These are phyloP conservation scores for Trametes cinnabarina DNA, from an alignment of 768 basidiomycete genomes.

Conservation along the genomic window DNA sequence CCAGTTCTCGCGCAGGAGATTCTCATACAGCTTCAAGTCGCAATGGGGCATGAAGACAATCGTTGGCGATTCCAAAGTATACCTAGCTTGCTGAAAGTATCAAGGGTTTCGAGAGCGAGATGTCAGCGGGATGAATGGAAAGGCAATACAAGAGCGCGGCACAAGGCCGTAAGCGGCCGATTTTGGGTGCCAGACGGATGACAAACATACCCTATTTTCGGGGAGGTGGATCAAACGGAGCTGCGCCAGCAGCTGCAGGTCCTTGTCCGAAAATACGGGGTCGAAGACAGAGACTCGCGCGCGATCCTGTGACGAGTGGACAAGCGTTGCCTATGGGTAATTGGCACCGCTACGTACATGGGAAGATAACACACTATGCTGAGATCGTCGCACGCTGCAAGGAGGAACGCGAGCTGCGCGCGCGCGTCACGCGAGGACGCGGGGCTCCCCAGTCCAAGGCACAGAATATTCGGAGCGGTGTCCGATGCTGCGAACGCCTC, in stretches of 20 bases:
- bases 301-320: conserved; percentile 40
- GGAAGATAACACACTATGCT: conserved; percentile 53
- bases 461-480: conserved; percentile 43
- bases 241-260: conserved; percentile 46
- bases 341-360: conserved; percentile 11
- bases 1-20: conserved; percentile 63
- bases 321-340: conserved; percentile 15
- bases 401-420: conserved; percentile 67
- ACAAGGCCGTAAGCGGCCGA: conserved; percentile 2
- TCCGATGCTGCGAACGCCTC: conserved; percentile 16
- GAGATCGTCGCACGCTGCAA: conserved; percentile 50
- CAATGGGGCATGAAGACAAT: conserved; percentile 81
- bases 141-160: neutral
- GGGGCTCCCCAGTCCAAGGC: conserved; percentile 78
- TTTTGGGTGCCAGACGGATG: conserved; percentile 6
- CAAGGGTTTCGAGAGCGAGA: neutral
- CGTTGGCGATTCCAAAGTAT: conserved; percentile 43
- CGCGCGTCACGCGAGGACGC: conserved; percentile 56
- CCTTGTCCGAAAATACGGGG: conserved; percentile 69
- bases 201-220: conserved; percentile 51
- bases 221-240: conserved; percentile 36
- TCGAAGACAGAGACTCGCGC: conserved; percentile 57
- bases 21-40: conserved; percentile 68
- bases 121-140: neutral
- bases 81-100: conserved; percentile 33